These are phyloP conservation scores for Hamigera avellanea DNA, from an alignment of 495 filamentous ascomycete genomes.

Conservation along the genomic window DNA sequence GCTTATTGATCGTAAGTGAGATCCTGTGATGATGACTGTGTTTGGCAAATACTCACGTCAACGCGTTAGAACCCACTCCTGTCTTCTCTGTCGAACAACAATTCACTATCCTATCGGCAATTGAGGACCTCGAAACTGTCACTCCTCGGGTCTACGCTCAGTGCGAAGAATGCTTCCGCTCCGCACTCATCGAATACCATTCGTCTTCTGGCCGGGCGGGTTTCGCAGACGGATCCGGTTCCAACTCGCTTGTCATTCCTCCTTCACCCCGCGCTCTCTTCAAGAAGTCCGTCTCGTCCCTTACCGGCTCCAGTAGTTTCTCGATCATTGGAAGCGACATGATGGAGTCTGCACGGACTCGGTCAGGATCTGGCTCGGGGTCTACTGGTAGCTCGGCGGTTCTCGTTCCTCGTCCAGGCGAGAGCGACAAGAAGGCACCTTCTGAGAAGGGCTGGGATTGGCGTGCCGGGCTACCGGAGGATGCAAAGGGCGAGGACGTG, in stretches of 20 bases:
- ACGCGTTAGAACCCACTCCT: conserved; percentile 22
- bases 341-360: conserved; percentile 35
- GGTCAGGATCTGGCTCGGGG: conserved; percentile 41
- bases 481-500: conserved; percentile 51
- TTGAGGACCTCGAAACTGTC: conserved; percentile 74
- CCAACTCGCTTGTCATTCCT: conserved; percentile 10
- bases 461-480: conserved; percentile 49
- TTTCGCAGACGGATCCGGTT: conserved; percentile 24
- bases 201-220: conserved; percentile 33
- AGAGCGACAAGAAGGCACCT: conserved; percentile 22
- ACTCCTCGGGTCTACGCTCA: conserved; percentile 55
- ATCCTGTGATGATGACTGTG: not conserved
- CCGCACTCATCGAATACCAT: conserved; percentile 33
- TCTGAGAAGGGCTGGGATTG: conserved; percentile 71
- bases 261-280: conserved; percentile 52
- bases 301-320: conserved; percentile 45
- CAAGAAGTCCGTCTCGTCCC: conserved; percentile 51
- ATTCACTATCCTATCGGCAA: conserved; percentile 61
- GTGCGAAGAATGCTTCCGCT: conserved; percentile 57
- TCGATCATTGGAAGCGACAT: conserved; percentile 64
- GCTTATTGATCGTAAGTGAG: conserved; percentile 51
- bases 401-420: conserved; percentile 29
- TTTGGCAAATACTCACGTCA: conserved; percentile 6
- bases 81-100: conserved; percentile 48
- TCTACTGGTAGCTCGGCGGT: conserved; percentile 44